Evolutionary conservation across 2,329 filamentous ascomycete genomes (phyloP).

Genomic region (Fusarium incarnatum): DNA sequence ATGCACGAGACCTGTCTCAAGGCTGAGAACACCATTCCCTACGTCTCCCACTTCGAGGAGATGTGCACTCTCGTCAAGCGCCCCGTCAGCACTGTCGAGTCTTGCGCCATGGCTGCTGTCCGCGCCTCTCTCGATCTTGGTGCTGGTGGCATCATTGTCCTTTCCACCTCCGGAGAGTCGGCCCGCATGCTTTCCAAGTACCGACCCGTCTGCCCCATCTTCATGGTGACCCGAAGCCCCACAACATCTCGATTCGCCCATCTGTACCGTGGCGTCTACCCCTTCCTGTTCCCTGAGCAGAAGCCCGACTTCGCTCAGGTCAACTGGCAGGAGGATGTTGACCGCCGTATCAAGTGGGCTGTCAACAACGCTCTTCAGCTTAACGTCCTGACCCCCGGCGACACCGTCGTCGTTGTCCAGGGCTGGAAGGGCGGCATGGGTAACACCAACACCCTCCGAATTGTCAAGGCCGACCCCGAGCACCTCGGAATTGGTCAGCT

Average conservation of each 20-base stretch:
- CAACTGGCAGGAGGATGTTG: constrained; percentile 99
- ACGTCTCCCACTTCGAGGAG: constrained; percentile 97
- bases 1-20: constrained; percentile 98
- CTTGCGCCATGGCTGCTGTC: constrained; percentile 96
- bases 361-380: constrained; percentile 88
- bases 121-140: constrained; percentile 96
- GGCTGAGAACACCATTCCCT: constrained; percentile 96
- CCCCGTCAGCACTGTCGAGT: constrained; percentile 89
- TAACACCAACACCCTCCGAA: constrained; percentile 84
- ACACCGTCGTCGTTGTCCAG: constrained; percentile 85
- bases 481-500: constrained; percentile 67
- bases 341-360: constrained; percentile 97
- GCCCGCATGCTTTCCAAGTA: constrained; percentile 98
- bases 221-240: constrained; percentile 95
- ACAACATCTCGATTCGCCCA: constrained; percentile 90
- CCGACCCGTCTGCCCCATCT: constrained; percentile 97
- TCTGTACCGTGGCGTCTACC: constrained; percentile 97
- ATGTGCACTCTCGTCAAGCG: constrained; percentile 84
- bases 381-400: constrained; percentile 76
- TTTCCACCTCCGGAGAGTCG: constrained; percentile 95
- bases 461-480: constrained; percentile 70
- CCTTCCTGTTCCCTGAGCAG: constrained; percentile 90
- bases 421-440: constrained; percentile 93
- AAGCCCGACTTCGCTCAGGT: constrained; percentile 95
- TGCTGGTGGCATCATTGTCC: constrained; percentile 93